Evolutionary conservation across 148 eudicot genomes (phyloP).

Genomic region (Rheum nobile): DNA sequence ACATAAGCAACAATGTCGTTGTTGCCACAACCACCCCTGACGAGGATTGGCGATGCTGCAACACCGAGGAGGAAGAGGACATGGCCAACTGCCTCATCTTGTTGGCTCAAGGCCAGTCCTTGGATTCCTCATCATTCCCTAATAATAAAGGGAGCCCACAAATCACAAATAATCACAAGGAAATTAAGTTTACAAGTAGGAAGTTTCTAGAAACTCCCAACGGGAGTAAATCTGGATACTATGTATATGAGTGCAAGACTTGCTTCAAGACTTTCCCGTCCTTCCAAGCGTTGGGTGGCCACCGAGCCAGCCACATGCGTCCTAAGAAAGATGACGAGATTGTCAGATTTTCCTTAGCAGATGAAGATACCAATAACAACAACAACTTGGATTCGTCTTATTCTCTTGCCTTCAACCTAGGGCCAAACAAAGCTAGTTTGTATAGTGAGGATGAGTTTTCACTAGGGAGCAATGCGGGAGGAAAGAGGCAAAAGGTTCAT

Average conservation of each 20-base stretch:
- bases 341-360: constrained; percentile 6
- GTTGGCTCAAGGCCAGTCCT: constrained; percentile 24
- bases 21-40: constrained; percentile 3
- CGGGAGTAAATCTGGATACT: constrained; percentile 17
- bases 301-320: constrained; percentile 80
- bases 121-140: background rate
- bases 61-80: constrained; percentile 27
- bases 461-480: background rate
- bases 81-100: constrained; percentile 52
- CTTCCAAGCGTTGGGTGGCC: constrained; percentile 79
- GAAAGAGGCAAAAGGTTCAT: constrained; percentile 22
- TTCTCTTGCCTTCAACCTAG: background rate
- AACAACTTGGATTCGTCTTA: background rate
- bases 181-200: constrained; percentile 17
- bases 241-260: constrained; percentile 61
- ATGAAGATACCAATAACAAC: constrained; percentile 20
- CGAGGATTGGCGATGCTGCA: background rate
- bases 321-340: constrained; percentile 21
- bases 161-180: background rate
- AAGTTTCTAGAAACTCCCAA: constrained; percentile 18
- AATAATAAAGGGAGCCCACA: too few species aligned
- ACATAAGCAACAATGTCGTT: constrained; percentile 1
- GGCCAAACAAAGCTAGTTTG: background rate
- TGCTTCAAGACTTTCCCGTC: constrained; percentile 62
- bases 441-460: background rate